These are phyloP conservation scores for Sphaceloma murrayae DNA, from an alignment of 2,329 filamentous ascomycete genomes.

Conservation along the genomic window DNA sequence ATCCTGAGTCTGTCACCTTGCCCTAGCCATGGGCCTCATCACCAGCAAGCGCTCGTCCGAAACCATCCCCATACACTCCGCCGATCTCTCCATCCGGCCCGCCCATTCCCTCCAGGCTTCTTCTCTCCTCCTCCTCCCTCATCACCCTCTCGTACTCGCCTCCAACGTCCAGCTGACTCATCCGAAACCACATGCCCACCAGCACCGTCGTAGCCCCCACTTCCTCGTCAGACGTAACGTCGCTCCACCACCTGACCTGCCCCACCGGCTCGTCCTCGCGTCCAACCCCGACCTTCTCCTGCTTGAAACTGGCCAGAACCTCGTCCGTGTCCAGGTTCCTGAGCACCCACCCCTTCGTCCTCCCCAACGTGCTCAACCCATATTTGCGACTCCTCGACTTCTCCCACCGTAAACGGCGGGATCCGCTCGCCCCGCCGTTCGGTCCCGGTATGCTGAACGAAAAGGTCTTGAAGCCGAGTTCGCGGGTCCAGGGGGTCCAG, in stretches of 20 bases:
- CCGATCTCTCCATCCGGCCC: background rate
- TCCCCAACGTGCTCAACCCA: background rate
- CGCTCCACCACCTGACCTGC: slow-evolving; percentile 4
- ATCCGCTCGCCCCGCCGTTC: background rate
- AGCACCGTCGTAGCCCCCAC: slow-evolving; percentile 8
- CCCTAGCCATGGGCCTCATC: too few species aligned
- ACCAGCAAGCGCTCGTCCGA: too few species aligned
- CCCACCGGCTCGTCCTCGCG: background rate
- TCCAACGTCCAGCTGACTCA: slow-evolving; percentile 10
- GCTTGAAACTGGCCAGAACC: slow-evolving; percentile 4
- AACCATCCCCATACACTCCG: background rate
- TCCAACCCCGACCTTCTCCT: background rate
- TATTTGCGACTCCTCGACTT: slow-evolving; percentile 8
- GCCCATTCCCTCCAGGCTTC: too few species aligned
- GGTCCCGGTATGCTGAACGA: slow-evolving; percentile 5
- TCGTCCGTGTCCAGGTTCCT: slow-evolving; percentile 9
- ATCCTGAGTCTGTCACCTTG: too few species aligned
- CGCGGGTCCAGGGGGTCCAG: slow-evolving; percentile 11
- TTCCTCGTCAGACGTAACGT: slow-evolving; percentile 6
- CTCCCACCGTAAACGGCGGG: slow-evolving; percentile 6
- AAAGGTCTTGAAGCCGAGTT: slow-evolving; percentile 10
- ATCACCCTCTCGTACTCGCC: slow-evolving; percentile 7
- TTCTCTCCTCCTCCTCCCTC: background rate
- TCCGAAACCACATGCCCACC: slow-evolving; percentile 12
- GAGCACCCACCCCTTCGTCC: slow-evolving; percentile 12